Base-by-base conservation (phyloP, 1,284 basidiomycete genomes). In the Coniferiporia sulphurascens region DNA sequence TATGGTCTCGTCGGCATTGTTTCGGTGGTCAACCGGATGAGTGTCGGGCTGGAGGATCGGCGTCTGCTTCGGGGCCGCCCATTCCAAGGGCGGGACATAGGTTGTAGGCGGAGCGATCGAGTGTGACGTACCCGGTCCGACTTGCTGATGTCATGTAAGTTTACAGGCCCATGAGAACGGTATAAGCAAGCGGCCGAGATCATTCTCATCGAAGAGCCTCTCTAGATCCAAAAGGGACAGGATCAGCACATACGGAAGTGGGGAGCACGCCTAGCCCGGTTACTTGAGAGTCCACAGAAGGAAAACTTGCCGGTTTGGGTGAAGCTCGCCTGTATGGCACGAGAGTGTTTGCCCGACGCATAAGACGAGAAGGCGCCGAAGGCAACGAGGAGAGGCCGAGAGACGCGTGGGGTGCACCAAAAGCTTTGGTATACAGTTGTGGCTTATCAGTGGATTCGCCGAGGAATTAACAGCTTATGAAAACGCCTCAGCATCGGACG, bases 21-120 rank as follows among this genome's bases (percentile, higher is more conserved):
- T 56, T 62, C 61, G 61, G 61, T 51, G 58, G 44, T 35, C 22
- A 52, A 52, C 57, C 61, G 61, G 61, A 41, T 59, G 54, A 56
- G 51, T 34, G 27, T 62, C 57, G 61, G 57, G 13, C 7, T 45
- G 58, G 36, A 34, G 15, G 43, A 54, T 55, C 34, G 32, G 9
- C 50, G 17, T 13, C 36, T 36, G 9, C 13, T 19, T 8, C 48
- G 48, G n/a, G 8, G 27, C 27, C 27, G 27, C 27, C 27, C 27
- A 27, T 27, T 27, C 27, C 27, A 27, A 27, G 27, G 27, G 27
- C 27, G 27, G 27, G 27, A 27, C 27, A 2, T 27, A 27, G 27
- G 27, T 27, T 27, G 27, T 27, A 27, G 27, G 27, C 27, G 27
- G 27, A 27, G 27, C 27, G 27, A 5, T 27, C 27, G 27, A 27